Conservation (phyloP, 306 rosid genomes). For the Aeschynomene evenia region DNA sequence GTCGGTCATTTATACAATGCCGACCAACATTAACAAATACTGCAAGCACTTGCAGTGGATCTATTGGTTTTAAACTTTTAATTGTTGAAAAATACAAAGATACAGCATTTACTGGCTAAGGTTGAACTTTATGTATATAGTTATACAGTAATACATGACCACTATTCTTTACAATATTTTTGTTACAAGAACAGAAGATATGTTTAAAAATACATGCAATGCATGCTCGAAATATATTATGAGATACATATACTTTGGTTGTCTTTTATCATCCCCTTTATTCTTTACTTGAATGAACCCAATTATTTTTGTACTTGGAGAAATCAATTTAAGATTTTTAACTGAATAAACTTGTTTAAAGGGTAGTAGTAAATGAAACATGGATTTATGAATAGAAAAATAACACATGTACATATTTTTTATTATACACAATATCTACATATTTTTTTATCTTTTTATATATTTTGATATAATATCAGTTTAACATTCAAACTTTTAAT, state of each 20-base stretch:
- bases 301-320: too few relatives aligned
- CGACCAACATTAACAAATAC: conserved; percentile 38
- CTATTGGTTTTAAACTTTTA: not conserved
- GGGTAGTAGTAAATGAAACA: too few relatives aligned
- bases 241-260: not conserved
- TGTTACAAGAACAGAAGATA: conserved; percentile 2
- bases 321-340: too few relatives aligned
- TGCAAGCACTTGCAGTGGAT: conserved; percentile 17
- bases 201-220: not conserved
- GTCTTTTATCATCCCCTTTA: not conserved
- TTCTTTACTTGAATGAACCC: too few relatives aligned
- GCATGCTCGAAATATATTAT: not conserved
- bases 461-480: too few relatives aligned
- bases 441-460: too few relatives aligned
- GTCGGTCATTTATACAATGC: conserved; percentile 31
- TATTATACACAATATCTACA: too few relatives aligned
- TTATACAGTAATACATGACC: not conserved
- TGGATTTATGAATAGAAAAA: not conserved
- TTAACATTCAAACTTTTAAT: too few relatives aligned
- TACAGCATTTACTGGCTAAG: not conserved
- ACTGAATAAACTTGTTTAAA: too few relatives aligned
- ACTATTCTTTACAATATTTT: not conserved
- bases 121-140: not conserved
- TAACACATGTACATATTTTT: too few relatives aligned
- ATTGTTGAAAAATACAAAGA: not conserved